These are phyloP conservation scores for Pythium periplocum DNA, from an alignment of 352 stramenopile genomes.

Conservation along the genomic window DNA sequence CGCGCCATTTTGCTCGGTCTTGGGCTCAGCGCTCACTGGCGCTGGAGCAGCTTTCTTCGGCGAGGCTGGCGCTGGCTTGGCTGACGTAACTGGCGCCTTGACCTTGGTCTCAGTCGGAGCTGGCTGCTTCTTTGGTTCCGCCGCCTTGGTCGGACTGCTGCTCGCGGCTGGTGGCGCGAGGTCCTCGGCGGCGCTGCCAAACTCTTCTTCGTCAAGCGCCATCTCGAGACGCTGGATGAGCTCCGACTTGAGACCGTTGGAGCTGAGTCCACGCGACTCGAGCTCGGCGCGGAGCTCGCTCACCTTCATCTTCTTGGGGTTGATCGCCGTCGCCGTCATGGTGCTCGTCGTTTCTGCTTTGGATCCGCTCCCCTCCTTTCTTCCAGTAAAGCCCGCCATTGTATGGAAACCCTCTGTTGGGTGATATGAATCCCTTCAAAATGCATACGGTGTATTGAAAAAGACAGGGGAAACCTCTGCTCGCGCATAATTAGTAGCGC, in stretches of 20 bases:
- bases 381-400: conserved; percentile 17
- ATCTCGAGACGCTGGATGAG: conserved; percentile 87
- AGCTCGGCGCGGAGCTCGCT: conserved; percentile 83
- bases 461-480: neutral
- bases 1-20: conserved; percentile 2
- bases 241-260: conserved; percentile 84
- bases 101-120: too few relatives aligned
- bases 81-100: too few relatives aligned
- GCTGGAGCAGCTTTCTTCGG: conserved; percentile 12
- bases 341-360: conserved; percentile 2
- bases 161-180: conserved; percentile 37
- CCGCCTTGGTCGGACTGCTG: neutral
- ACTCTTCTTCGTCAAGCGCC: conserved; percentile 85
- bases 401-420: conserved; percentile 18
- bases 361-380: neutral
- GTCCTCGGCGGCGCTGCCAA: conserved; percentile 70
- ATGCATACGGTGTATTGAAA: conserved; percentile 3
- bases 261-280: conserved; percentile 74
- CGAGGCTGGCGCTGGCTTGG: conserved; percentile 4
- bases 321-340: conserved; percentile 44
- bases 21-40: conserved; percentile 11
- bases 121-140: too few relatives aligned
- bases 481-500: conserved; percentile 45
- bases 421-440: conserved; percentile 10
- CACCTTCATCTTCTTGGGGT: conserved; percentile 91